These are phyloP conservation scores for Caloboletus firmus DNA, from an alignment of 1,284 basidiomycete genomes.

Conservation along the genomic window DNA sequence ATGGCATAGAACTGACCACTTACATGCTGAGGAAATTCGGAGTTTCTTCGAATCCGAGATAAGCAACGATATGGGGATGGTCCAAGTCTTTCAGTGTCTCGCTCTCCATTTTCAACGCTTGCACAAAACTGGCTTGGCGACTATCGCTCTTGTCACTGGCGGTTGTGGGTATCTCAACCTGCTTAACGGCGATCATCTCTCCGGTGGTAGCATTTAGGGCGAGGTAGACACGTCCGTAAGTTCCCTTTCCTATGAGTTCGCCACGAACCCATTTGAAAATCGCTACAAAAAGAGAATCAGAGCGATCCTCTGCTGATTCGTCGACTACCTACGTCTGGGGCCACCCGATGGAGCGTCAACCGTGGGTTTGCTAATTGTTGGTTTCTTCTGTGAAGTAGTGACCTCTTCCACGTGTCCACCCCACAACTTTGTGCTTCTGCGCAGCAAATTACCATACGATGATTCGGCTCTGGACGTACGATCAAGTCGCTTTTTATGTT, in stretches of 20 bases:
- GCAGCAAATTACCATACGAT: conserved; percentile 51
- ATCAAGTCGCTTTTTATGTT: conserved; percentile 70
- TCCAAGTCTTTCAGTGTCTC: conserved; percentile 95
- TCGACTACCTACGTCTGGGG: conserved; percentile 54
- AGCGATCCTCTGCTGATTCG: conserved; percentile 16
- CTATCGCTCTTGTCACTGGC: conserved; percentile 87
- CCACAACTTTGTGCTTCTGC: conserved; percentile 95
- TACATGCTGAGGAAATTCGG: conserved; percentile 90
- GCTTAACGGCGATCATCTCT: conserved; percentile 99
- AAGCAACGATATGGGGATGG: conserved; percentile 96
- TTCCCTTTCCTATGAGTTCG: conserved; percentile 95
- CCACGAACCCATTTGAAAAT: conserved; percentile 99
- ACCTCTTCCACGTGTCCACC: conserved; percentile 93
- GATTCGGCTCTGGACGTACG: conserved; percentile 55
- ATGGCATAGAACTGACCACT: conserved; percentile 34
- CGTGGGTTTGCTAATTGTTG: conserved; percentile 44
- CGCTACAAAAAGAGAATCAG: conserved; percentile 44
- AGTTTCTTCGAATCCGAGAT: conserved; percentile 97
- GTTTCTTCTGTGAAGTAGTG: conserved; percentile 60
- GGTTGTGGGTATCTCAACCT: conserved; percentile 93
- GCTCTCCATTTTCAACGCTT: conserved; percentile 92
- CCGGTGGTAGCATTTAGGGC: conserved; percentile 98
- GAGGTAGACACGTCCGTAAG: conserved; percentile 94
- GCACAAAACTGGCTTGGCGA: conserved; percentile 83
- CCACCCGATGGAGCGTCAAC: conserved; percentile 60